Conservation (phyloP, 2,329 filamentous ascomycete genomes). For the Diaporthe vexans region DNA sequence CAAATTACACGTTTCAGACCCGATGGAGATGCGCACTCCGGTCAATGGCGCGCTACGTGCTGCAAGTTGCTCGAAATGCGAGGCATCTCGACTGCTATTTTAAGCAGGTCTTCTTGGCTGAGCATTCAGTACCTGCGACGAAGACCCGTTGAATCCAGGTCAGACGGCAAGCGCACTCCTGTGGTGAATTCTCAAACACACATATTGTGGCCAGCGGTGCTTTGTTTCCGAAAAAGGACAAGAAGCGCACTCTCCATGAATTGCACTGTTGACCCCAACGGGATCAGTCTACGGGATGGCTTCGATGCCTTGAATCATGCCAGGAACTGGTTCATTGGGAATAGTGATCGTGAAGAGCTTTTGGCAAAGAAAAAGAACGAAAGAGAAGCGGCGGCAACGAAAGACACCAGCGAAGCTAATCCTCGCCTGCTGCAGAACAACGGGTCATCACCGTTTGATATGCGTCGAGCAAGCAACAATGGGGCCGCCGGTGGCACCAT, state of each 20-base stretch:
- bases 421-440: slow-evolving; percentile 57
- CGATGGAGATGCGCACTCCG: slow-evolving; percentile 57
- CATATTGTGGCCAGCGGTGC: slow-evolving; percentile 67
- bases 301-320: slow-evolving; percentile 65
- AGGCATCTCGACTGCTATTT: slow-evolving; percentile 60
- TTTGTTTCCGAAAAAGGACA: slow-evolving; percentile 66
- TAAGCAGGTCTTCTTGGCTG: slow-evolving; percentile 64
- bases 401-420: slow-evolving; percentile 59
- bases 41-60: slow-evolving; percentile 65
- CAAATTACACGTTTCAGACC: slow-evolving; percentile 61
- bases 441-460: slow-evolving; percentile 65
- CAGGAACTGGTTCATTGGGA: slow-evolving; percentile 62
- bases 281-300: slow-evolving; percentile 57
- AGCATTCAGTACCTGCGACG: slow-evolving; percentile 63
- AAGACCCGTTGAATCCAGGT: slow-evolving; percentile 57
- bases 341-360: slow-evolving; percentile 62
- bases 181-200: slow-evolving; percentile 53
- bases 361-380: slow-evolving; percentile 65
- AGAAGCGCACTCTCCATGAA: slow-evolving; percentile 43
- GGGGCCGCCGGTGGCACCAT: slow-evolving; percentile 66
- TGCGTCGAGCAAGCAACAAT: slow-evolving; percentile 63
- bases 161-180: slow-evolving; percentile 58
- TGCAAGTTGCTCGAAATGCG: slow-evolving; percentile 64
- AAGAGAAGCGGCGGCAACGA: slow-evolving; percentile 57
- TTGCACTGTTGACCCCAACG: slow-evolving; percentile 48